Percentiles rank a stretch among this genome's conserved stretches.
Evolutionary conservation across 73 alveolate species (phyloP).

Genomic region (Paramecium tetraurelia): DNA sequence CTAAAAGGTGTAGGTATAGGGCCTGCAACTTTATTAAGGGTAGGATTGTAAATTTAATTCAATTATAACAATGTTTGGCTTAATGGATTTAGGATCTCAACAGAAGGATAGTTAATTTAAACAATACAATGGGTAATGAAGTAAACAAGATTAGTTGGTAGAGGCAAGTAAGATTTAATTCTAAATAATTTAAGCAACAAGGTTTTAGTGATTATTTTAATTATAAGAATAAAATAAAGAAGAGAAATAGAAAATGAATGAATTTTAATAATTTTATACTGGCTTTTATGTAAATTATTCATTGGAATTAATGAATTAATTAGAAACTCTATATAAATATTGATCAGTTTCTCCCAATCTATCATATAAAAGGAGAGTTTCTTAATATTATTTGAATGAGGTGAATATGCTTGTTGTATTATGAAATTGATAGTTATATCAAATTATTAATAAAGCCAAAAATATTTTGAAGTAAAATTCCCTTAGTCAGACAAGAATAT

Average conservation of each 20-base stretch:
- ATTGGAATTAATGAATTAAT: background rate
- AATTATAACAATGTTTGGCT: background rate
- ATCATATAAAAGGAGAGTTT: background rate
- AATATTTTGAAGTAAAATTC: background rate
- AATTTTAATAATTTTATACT: background rate
- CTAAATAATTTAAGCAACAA: background rate
- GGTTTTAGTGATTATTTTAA: background rate
- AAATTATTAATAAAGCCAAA: background rate
- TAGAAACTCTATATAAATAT: background rate
- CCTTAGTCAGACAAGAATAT: background rate
- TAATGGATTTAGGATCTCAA: background rate
- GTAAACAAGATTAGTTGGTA: background rate
- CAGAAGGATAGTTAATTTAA: background rate
- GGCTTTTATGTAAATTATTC: background rate
- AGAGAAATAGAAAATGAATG: background rate
- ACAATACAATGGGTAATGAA: background rate
- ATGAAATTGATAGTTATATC: conserved; percentile 9
- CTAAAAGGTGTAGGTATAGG: background rate
- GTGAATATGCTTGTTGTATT: background rate
- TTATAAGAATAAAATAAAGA: background rate
- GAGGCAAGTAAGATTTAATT: background rate
- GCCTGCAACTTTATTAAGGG: background rate
- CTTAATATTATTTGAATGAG: background rate
- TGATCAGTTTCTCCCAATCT: background rate
- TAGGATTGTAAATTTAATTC: conserved; percentile 19